These are phyloP conservation scores for Dryadomyces quercivorus DNA, from an alignment of 2,329 filamentous ascomycete species.

Conservation along the genomic window DNA sequence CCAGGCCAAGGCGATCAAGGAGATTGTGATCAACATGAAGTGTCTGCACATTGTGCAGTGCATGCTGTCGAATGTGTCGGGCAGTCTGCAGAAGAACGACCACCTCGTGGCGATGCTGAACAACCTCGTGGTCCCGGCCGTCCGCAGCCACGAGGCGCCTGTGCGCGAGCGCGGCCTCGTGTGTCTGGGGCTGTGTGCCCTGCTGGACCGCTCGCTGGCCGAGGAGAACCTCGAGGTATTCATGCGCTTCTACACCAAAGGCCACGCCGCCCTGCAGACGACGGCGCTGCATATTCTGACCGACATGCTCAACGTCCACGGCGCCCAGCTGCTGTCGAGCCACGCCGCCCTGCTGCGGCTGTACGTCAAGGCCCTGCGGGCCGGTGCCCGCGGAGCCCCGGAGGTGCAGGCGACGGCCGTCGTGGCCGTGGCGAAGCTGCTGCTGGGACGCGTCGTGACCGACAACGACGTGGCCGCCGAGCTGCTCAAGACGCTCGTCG, in stretches of 20 bases:
- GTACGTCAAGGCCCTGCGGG: slow-evolving; percentile 72
- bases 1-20: slow-evolving; percentile 65
- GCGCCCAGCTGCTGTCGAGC: slow-evolving; percentile 58
- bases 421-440: slow-evolving; percentile 71
- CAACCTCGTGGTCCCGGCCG: slow-evolving; percentile 89
- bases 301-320: slow-evolving; percentile 85
- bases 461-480: slow-evolving; percentile 55
- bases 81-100: slow-evolving; percentile 76
- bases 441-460: slow-evolving; percentile 68
- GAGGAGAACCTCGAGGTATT: slow-evolving; percentile 88
- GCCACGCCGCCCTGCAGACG: slow-evolving; percentile 78
- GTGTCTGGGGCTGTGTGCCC: slow-evolving; percentile 79
- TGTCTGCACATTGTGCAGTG: slow-evolving; percentile 95
- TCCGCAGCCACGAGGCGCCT: slow-evolving; percentile 83
- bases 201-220: slow-evolving; percentile 83
- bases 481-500: slow-evolving; percentile 71
- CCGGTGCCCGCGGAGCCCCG: slow-evolving; percentile 49
- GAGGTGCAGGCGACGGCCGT: slow-evolving; percentile 74
- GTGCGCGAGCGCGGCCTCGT: slow-evolving; percentile 83
- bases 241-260: slow-evolving; percentile 91
- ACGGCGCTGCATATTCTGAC: slow-evolving; percentile 85
- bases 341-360: slow-evolving; percentile 67
- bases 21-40: slow-evolving; percentile 97
- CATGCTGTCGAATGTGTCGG: slow-evolving; percentile 88
- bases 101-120: slow-evolving; percentile 97